These are phyloP conservation scores for Taphrina confusa DNA, from an alignment of 1,139 yeast species.

Conservation along the genomic window DNA sequence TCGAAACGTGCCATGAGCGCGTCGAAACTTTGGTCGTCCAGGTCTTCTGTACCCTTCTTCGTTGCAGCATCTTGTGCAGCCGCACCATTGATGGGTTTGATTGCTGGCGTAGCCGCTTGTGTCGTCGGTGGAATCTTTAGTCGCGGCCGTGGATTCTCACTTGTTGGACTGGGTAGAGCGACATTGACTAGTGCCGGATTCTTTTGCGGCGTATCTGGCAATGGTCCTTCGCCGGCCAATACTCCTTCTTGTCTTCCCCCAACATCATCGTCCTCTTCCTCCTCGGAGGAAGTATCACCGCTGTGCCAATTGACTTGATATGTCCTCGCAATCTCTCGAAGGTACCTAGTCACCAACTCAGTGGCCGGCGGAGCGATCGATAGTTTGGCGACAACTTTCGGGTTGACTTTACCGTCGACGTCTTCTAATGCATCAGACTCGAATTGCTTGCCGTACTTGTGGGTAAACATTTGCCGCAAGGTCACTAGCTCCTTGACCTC, in stretches of 20 bases:
- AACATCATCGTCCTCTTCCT: slow-evolving; percentile 42
- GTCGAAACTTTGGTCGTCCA: slow-evolving; percentile 49
- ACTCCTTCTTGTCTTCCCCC: slow-evolving; percentile 26
- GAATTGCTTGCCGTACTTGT: slow-evolving; percentile 66
- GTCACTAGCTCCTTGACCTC: slow-evolving; percentile 71
- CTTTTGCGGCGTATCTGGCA: slow-evolving; percentile 1
- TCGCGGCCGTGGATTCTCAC: slow-evolving; percentile 39
- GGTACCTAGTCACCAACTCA: slow-evolving; percentile 66
- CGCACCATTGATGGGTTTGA: slow-evolving; percentile 3
- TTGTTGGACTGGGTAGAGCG: slow-evolving; percentile 36
- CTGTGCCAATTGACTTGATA: slow-evolving; percentile 65
- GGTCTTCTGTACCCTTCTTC: slow-evolving; percentile 35
- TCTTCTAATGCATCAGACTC: slow-evolving; percentile 65
- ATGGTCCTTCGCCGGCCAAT: background rate
- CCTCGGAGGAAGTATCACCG: slow-evolving; percentile 44
- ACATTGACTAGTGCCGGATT: slow-evolving; percentile 30
- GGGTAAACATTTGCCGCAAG: slow-evolving; percentile 63
- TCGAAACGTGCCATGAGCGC: slow-evolving; percentile 46
- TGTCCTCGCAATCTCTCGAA: slow-evolving; percentile 78
- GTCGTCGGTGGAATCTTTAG: slow-evolving; percentile 35
- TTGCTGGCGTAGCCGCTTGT: slow-evolving; percentile 6
- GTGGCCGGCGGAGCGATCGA: slow-evolving; percentile 67
- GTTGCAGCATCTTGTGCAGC: slow-evolving; percentile 32
- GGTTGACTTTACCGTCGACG: slow-evolving; percentile 48
- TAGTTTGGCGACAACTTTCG: slow-evolving; percentile 63